Conservation (phyloP, 2,329 filamentous ascomycete genomes). For the Talaromyces sp. region DNA sequence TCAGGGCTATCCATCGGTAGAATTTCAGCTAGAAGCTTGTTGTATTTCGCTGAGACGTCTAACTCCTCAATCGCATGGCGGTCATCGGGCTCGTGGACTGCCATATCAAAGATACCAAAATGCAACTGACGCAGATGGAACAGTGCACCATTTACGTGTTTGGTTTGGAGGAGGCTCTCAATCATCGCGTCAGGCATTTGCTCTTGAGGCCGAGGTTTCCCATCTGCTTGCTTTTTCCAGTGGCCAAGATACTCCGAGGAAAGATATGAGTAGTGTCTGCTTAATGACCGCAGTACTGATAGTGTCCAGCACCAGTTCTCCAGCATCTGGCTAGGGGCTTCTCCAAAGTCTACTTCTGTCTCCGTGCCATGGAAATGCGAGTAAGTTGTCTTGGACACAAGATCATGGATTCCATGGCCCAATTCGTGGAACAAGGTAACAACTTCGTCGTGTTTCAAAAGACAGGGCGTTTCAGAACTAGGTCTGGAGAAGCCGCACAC, state of each 20-base stretch:
- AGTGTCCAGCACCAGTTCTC: conserved; percentile 41
- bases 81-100: conserved; percentile 26
- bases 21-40: neutral
- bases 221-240: too few species aligned
- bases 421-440: conserved; percentile 28
- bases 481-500: neutral
- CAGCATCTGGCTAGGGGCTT: conserved; percentile 38
- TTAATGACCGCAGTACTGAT: conserved; percentile 18
- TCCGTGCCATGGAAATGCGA: conserved; percentile 29
- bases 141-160: conserved; percentile 27
- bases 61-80: neutral
- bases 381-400: conserved; percentile 31
- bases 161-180: conserved; percentile 26
- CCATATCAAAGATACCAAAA: conserved; percentile 38
- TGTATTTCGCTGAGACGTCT: neutral
- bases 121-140: conserved; percentile 33
- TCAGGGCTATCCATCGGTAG: neutral
- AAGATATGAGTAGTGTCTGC: conserved; percentile 15
- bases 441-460: conserved; percentile 5
- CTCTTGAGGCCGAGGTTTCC: conserved; percentile 11
- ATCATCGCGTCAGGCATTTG: conserved; percentile 29
- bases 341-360: conserved; percentile 35
- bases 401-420: conserved; percentile 40
- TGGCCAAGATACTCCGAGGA: too few species aligned
- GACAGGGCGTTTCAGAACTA: neutral